Evolutionary conservation across 306 rosid species (phyloP).

Genomic region (Pyrus bretschneideri): DNA sequence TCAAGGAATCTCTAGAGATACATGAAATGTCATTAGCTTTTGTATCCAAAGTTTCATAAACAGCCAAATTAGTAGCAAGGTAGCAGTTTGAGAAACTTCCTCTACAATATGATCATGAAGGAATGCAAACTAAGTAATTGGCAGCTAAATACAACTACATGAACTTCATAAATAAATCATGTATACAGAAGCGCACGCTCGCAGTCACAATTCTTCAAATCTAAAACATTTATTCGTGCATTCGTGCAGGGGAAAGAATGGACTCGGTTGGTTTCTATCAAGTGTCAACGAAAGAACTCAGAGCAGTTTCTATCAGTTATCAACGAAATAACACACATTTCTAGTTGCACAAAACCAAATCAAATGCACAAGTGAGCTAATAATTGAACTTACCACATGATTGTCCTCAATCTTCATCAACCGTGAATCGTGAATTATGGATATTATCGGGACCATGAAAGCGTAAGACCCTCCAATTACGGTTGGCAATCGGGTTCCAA

Average conservation of each 20-base stretch:
- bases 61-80: background rate
- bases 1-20: slow-evolving; percentile 68
- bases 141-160: background rate
- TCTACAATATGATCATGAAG: background rate
- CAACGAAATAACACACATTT: background rate
- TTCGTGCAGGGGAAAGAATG: background rate
- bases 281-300: background rate
- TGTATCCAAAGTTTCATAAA: background rate
- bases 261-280: background rate
- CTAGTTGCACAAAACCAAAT: background rate
- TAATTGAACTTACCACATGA: slow-evolving; percentile 49
- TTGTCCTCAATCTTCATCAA: slow-evolving; percentile 58
- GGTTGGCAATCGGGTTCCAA: slow-evolving; percentile 94
- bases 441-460: slow-evolving; percentile 92
- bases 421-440: slow-evolving; percentile 75
- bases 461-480: slow-evolving; percentile 97
- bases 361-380: background rate
- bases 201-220: background rate
- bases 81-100: background rate
- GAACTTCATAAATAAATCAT: background rate
- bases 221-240: background rate
- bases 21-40: slow-evolving; percentile 10
- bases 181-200: background rate
- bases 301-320: background rate
- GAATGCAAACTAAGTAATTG: background rate